These are phyloP conservation scores for Botrytis porri DNA, from an alignment of 2,329 filamentous ascomycete genomes.

Conservation along the genomic window DNA sequence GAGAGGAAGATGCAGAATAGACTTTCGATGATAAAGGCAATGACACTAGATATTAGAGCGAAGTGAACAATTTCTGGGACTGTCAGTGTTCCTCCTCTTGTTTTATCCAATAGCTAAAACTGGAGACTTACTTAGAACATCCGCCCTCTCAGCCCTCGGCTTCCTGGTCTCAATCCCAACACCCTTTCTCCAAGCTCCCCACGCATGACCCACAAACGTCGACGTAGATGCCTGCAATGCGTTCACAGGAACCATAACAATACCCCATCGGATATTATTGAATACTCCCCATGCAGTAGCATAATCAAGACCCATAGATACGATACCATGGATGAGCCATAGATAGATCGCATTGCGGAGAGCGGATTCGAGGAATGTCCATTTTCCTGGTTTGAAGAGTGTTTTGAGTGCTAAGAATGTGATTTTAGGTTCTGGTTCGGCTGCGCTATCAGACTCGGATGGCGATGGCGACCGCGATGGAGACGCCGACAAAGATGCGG, in stretches of 20 bases:
- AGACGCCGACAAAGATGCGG: background rate
- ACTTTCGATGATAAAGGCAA: slow-evolving; percentile 59
- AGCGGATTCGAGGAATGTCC: slow-evolving; percentile 62
- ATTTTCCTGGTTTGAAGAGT: slow-evolving; percentile 54
- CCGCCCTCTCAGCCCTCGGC: slow-evolving; percentile 36
- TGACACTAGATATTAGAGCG: slow-evolving; percentile 49
- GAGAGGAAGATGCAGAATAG: slow-evolving; percentile 62
- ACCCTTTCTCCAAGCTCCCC: slow-evolving; percentile 51
- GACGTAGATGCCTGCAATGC: slow-evolving; percentile 63
- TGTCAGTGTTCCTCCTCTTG: background rate
- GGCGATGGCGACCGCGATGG: background rate
- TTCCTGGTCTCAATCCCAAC: slow-evolving; percentile 36
- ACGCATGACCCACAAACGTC: slow-evolving; percentile 64
- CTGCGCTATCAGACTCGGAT: background rate
- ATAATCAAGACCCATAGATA: slow-evolving; percentile 61
- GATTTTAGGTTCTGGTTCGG: slow-evolving; percentile 37
- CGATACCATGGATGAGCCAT: slow-evolving; percentile 65
- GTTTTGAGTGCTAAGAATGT: slow-evolving; percentile 47
- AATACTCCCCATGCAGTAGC: slow-evolving; percentile 73
- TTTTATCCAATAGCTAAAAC: background rate
- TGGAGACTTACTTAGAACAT: slow-evolving; percentile 37
- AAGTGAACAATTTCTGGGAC: slow-evolving; percentile 46
- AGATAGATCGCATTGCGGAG: slow-evolving; percentile 68
- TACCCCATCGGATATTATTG: slow-evolving; percentile 70
- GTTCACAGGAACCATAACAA: slow-evolving; percentile 71